phyloP scores from a whole-genome alignment of 169 alveolate species.

The Ichthyophthirius multifiliis region DNA sequence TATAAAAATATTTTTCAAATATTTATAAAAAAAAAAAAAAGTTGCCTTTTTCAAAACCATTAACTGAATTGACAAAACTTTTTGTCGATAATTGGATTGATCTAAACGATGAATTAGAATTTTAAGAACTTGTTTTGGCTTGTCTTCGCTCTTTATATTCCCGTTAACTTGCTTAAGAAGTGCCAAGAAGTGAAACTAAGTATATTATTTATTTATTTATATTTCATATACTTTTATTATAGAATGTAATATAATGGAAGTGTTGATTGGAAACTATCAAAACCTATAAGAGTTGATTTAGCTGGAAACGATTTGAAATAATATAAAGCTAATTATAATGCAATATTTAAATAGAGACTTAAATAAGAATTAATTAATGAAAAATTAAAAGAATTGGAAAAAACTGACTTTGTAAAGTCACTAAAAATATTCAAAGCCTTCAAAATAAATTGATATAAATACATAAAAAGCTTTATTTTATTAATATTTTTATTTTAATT shows the following conservation, averaged over 20 bases:
- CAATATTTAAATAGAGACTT: constrained; percentile 35
- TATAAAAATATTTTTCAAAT: not conserved
- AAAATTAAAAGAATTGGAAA: constrained; percentile 28
- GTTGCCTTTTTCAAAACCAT: constrained; percentile 36
- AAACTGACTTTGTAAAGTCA: constrained; percentile 33
- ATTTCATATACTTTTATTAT: not conserved
- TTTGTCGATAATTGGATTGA: constrained; percentile 45
- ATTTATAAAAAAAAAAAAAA: not conserved
- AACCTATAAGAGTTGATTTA: constrained; percentile 37
- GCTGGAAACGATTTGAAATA: constrained; percentile 40
- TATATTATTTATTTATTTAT: not conserved
- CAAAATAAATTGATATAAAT: constrained; percentile 37
- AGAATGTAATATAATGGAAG: constrained; percentile 14
- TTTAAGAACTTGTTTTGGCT: constrained; percentile 27
- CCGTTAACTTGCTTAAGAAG: constrained; percentile 25
- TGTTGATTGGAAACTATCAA: constrained; percentile 34
- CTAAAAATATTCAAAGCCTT: constrained; percentile 29
- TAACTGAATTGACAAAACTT: constrained; percentile 35
- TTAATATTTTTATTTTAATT: no score
- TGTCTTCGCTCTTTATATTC: constrained; percentile 25
- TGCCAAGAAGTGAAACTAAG: constrained; percentile 37
- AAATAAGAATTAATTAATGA: constrained; percentile 35
- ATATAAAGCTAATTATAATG: constrained; percentile 42
- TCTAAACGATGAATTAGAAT: constrained; percentile 42
- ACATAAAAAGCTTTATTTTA: no score